These are phyloP conservation scores for Boletellus ananiceps DNA, from an alignment of 768 basidiomycete species.

Conservation along the genomic window DNA sequence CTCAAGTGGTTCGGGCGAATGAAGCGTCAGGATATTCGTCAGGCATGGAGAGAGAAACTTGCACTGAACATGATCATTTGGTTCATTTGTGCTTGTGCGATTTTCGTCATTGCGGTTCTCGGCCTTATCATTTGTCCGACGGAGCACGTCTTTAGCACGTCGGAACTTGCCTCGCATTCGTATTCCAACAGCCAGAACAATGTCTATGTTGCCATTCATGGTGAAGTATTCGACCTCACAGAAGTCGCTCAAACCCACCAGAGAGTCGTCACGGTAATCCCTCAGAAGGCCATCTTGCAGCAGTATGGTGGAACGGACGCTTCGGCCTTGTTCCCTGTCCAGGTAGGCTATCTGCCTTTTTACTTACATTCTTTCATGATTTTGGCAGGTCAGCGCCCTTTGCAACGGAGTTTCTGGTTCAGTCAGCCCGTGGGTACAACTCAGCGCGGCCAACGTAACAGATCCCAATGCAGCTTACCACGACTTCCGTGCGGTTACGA, in stretches of 20 bases:
- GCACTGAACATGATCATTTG: constrained; percentile 95
- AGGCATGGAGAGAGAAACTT: constrained; percentile 97
- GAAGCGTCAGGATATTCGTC: constrained; percentile 90
- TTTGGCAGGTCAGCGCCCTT: constrained; percentile 73
- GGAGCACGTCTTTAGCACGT: constrained; percentile 81
- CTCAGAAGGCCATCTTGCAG: constrained; percentile 62
- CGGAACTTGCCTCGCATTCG: constrained; percentile 75
- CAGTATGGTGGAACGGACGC: constrained; percentile 77
- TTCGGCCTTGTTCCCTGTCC: constrained; percentile 87
- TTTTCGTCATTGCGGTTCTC: constrained; percentile 90
- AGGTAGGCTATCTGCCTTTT: constrained; percentile 44
- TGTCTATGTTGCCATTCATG: constrained; percentile 79
- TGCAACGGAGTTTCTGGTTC: constrained; percentile 82
- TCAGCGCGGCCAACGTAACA: constrained; percentile 73
- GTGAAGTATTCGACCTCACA: constrained; percentile 91
- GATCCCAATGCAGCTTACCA: constrained; percentile 82
- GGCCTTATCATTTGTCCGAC: constrained; percentile 90
- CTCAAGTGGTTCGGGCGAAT: constrained; percentile 77
- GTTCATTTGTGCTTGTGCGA: constrained; percentile 82
- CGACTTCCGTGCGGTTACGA: constrained; percentile 88
- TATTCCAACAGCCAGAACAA: constrained; percentile 59
- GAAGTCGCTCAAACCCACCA: constrained; percentile 61
- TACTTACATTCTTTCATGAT: neutral
- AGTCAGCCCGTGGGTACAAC: constrained; percentile 78
- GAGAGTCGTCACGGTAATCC: constrained; percentile 67